These are phyloP conservation scores for Lactarius evosmus DNA, from an alignment of 768 basidiomycete genomes.

Conservation along the genomic window DNA sequence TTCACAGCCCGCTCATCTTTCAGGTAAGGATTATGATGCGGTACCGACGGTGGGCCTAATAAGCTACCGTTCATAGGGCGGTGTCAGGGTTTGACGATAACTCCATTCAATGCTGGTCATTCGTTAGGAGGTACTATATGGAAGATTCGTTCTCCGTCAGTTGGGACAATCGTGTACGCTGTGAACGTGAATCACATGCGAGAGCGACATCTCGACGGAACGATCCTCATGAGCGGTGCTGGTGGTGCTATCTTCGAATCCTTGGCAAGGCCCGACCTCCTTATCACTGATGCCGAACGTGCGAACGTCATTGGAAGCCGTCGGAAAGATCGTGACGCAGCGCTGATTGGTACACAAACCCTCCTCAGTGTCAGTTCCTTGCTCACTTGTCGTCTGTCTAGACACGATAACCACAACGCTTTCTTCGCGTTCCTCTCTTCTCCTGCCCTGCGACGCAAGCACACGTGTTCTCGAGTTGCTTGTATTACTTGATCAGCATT, in stretches of 20 bases:
- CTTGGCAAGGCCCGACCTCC: slow-evolving; percentile 82
- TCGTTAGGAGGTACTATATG: slow-evolving; percentile 95
- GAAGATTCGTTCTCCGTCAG: slow-evolving; percentile 97
- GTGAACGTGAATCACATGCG: slow-evolving; percentile 95
- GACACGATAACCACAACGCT: slow-evolving; percentile 89
- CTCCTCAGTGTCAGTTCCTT: background rate
- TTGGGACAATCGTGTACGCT: slow-evolving; percentile 93
- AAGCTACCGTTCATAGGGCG: slow-evolving; percentile 47
- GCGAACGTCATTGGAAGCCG: slow-evolving; percentile 80
- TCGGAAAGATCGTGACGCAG: slow-evolving; percentile 85
- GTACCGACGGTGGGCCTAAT: background rate
- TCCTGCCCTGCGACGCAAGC: slow-evolving; percentile 91
- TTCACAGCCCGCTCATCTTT: slow-evolving; percentile 92
- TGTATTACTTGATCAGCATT: slow-evolving; percentile 94
- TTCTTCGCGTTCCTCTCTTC: slow-evolving; percentile 71
- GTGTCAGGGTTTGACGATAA: slow-evolving; percentile 90
- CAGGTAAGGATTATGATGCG: slow-evolving; percentile 49
- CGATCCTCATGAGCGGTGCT: slow-evolving; percentile 73
- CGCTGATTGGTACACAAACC: slow-evolving; percentile 66
- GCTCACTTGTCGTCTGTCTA: slow-evolving; percentile 34
- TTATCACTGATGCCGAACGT: slow-evolving; percentile 91
- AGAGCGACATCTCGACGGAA: slow-evolving; percentile 93
- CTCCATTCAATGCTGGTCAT: slow-evolving; percentile 93
- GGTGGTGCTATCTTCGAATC: slow-evolving; percentile 83
- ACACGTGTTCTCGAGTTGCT: slow-evolving; percentile 95